Conservation (phyloP, 352 stramenopile genomes). For the Phytopythium helicoides region DNA sequence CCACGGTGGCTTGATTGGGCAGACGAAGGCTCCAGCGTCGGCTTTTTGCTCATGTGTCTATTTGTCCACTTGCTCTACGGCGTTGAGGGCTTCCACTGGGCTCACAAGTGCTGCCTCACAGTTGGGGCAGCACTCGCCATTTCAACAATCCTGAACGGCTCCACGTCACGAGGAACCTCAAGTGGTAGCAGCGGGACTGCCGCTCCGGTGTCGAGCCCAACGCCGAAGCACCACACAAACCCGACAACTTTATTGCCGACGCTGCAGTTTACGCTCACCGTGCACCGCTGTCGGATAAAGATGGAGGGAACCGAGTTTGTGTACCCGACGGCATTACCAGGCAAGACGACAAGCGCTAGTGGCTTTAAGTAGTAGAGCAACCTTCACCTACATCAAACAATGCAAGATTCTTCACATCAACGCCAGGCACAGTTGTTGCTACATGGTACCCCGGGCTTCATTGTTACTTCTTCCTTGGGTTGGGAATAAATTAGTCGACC, state of each 20-base stretch:
- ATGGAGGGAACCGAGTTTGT: constrained; percentile 73
- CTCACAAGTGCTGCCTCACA: constrained; percentile 83
- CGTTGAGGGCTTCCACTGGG: constrained; percentile 84
- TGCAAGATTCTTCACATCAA: too few relatives aligned
- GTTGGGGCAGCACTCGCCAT: constrained; percentile 77
- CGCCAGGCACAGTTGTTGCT: too few relatives aligned
- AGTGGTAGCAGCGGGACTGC: not conserved
- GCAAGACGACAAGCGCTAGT: not conserved
- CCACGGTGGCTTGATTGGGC: constrained; percentile 74
- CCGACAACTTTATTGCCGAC: constrained; percentile 61
- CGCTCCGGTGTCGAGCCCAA: constrained; percentile 21
- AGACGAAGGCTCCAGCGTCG: constrained; percentile 76
- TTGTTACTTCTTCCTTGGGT: too few relatives aligned
- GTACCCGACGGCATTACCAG: constrained; percentile 30
- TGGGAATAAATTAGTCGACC: constrained; percentile 33
- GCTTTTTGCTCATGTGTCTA: constrained; percentile 80
- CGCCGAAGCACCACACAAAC: constrained; percentile 41
- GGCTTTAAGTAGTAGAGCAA: not conserved
- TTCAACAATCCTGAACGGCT: constrained; percentile 77
- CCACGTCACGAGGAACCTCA: constrained; percentile 18
- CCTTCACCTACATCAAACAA: too few relatives aligned
- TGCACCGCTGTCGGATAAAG: constrained; percentile 79
- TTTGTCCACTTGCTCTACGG: constrained; percentile 83
- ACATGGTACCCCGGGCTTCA: too few relatives aligned
- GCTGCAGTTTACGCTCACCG: constrained; percentile 75